Conservation (phyloP, 1,284 basidiomycete species). For the Cryptococcus hybrid region DNA sequence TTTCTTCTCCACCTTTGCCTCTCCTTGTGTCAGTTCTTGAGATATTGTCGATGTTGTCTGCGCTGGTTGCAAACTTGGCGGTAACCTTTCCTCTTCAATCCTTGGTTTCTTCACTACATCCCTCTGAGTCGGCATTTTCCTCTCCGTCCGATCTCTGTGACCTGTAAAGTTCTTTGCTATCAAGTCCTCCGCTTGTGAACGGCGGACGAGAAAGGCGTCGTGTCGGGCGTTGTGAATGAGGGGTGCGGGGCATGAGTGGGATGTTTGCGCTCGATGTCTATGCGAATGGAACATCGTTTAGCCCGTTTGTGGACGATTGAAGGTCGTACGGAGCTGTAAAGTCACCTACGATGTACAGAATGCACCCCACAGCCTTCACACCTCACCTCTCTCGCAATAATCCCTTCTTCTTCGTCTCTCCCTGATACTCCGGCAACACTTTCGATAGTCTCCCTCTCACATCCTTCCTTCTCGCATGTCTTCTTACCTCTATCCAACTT, state of each 20-base stretch:
- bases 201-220: constrained; percentile 23
- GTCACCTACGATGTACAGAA: constrained; percentile 37
- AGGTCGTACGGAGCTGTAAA: neutral
- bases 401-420: constrained; percentile 5
- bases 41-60: neutral
- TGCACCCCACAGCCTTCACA: constrained; percentile 33
- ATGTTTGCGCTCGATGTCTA: constrained; percentile 28
- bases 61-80: constrained; percentile 12
- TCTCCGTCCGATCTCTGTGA: constrained; percentile 16
- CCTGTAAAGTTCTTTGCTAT: constrained; percentile 35
- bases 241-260: constrained; percentile 37
- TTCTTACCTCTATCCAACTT: constrained; percentile 16
- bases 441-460: constrained; percentile 35
- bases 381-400: constrained; percentile 30
- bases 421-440: constrained; percentile 23
- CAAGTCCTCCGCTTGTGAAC: constrained; percentile 26
- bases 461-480: constrained; percentile 24
- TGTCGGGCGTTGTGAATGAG: constrained; percentile 23
- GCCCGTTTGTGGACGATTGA: neutral
- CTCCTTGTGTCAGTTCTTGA: neutral
- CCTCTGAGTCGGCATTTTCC: constrained; percentile 22
- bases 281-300: neutral
- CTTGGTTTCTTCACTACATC: constrained; percentile 14
- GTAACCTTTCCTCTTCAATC: constrained; percentile 7
- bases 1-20: neutral